Evolutionary conservation across 495 filamentous ascomycete genomes (phyloP).

Genomic region (Hypoxylon subgilvum): DNA sequence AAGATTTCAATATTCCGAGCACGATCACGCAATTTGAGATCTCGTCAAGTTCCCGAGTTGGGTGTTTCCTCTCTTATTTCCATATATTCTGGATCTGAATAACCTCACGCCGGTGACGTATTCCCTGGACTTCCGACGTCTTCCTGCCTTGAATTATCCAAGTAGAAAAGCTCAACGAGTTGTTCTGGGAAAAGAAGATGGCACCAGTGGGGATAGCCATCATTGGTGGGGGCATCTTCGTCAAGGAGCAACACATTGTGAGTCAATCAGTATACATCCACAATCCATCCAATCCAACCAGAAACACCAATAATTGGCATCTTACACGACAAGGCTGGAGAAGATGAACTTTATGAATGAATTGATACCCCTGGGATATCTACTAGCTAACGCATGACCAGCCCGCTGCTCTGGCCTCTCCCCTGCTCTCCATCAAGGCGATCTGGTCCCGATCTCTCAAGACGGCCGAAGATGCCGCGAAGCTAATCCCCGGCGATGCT

Average conservation of each 20-base stretch:
- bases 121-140: too few species aligned
- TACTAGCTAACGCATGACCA: constrained; percentile 38
- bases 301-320: not conserved
- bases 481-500: constrained; percentile 41
- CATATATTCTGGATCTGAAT: too few species aligned
- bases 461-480: constrained; percentile 46
- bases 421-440: constrained; percentile 59
- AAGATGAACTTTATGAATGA: constrained; percentile 1
- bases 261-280: constrained; percentile 9
- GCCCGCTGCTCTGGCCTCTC: constrained; percentile 58
- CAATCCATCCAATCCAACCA: not conserved
- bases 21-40: too few species aligned
- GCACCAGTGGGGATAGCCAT: constrained; percentile 66
- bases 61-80: too few species aligned
- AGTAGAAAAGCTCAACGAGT: too few species aligned
- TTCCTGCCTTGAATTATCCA: too few species aligned
- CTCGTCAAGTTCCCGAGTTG: too few species aligned
- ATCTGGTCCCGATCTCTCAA: constrained; percentile 67
- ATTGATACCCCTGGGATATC: constrained; percentile 1
- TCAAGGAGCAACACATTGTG: constrained; percentile 51
- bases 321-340: not conserved
- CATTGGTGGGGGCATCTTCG: constrained; percentile 68
- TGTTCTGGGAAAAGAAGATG: constrained; percentile 10
- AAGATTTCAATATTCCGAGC: too few species aligned
- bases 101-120: too few species aligned